phyloP scores from a whole-genome alignment of 352 stramenopile genomes.

The Pythium aristosporum region DNA sequence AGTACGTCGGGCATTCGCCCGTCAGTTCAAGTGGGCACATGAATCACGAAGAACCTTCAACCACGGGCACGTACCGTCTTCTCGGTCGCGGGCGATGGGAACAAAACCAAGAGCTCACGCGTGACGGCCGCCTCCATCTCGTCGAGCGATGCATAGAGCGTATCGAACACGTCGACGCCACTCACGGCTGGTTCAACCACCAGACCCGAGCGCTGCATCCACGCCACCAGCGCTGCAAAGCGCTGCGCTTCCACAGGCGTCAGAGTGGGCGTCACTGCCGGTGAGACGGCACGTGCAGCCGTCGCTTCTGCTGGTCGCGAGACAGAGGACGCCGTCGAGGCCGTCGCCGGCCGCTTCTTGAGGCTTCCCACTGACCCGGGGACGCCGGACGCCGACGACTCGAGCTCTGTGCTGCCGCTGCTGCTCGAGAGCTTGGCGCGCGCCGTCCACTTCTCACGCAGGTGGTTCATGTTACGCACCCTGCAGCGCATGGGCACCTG shows the following conservation, averaged over 20 bases:
- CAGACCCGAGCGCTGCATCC: slow-evolving; percentile 25
- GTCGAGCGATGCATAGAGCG: slow-evolving; percentile 26
- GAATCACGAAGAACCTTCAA: not conserved
- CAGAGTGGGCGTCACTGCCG: not conserved
- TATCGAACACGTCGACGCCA: slow-evolving; percentile 18
- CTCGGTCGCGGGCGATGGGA: not conserved
- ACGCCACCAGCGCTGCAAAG: slow-evolving; percentile 19
- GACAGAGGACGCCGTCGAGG: not conserved
- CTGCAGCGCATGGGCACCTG: slow-evolving; percentile 5
- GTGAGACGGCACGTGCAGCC: not conserved
- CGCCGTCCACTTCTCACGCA: slow-evolving; percentile 29
- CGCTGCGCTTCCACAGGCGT: slow-evolving; percentile 19
- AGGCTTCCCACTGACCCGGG: not conserved
- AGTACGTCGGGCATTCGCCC: not conserved
- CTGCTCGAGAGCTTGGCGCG: slow-evolving; percentile 26
- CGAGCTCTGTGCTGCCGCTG: slow-evolving; percentile 22
- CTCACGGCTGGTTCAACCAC: not conserved
- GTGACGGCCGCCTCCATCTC: slow-evolving; percentile 25
- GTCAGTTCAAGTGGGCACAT: not conserved
- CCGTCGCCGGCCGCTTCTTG: slow-evolving; percentile 14
- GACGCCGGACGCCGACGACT: slow-evolving; percentile 3
- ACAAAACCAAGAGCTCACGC: slow-evolving; percentile 19
- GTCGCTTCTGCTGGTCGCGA: not conserved
- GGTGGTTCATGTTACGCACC: slow-evolving; percentile 32
- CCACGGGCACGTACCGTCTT: not conserved